These are phyloP conservation scores for Fusarium albidum DNA, from an alignment of 2,329 filamentous ascomycete species.

Conservation along the genomic window DNA sequence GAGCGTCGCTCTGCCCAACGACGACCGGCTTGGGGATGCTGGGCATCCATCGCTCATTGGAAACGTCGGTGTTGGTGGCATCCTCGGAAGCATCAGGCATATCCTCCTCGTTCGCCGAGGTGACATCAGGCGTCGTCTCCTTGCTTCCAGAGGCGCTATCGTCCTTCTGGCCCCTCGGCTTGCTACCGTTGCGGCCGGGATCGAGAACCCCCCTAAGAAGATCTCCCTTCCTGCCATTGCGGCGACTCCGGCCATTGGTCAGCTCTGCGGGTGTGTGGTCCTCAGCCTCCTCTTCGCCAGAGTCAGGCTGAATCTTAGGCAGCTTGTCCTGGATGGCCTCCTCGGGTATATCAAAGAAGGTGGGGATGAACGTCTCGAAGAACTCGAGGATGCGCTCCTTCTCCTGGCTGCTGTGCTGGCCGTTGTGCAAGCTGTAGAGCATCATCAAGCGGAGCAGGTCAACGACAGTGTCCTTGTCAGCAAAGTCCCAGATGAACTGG, in stretches of 20 bases:
- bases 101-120: slow-evolving; percentile 81
- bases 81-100: slow-evolving; percentile 69
- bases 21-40: slow-evolving; percentile 65
- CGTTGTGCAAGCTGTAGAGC: slow-evolving; percentile 72
- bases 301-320: slow-evolving; percentile 73
- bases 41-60: slow-evolving; percentile 72
- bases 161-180: slow-evolving; percentile 77
- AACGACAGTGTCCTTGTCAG: slow-evolving; percentile 73
- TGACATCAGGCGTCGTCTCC: slow-evolving; percentile 85
- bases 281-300: slow-evolving; percentile 80
- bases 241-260: slow-evolving; percentile 72
- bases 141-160: slow-evolving; percentile 84
- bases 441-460: slow-evolving; percentile 70
- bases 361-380: slow-evolving; percentile 77
- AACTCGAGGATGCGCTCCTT: slow-evolving; percentile 79
- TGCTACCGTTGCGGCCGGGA: slow-evolving; percentile 74
- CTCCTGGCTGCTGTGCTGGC: slow-evolving; percentile 75
- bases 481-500: slow-evolving; percentile 80
- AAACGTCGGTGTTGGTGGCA: slow-evolving; percentile 65
- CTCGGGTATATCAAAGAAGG: slow-evolving; percentile 79
- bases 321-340: slow-evolving; percentile 73
- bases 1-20: slow-evolving; percentile 59
- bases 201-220: slow-evolving; percentile 89
- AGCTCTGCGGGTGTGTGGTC: slow-evolving; percentile 76
- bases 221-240: slow-evolving; percentile 79